These are phyloP conservation scores for Cladosporium sp. DNA, from an alignment of 2,329 filamentous ascomycete genomes.

Conservation along the genomic window DNA sequence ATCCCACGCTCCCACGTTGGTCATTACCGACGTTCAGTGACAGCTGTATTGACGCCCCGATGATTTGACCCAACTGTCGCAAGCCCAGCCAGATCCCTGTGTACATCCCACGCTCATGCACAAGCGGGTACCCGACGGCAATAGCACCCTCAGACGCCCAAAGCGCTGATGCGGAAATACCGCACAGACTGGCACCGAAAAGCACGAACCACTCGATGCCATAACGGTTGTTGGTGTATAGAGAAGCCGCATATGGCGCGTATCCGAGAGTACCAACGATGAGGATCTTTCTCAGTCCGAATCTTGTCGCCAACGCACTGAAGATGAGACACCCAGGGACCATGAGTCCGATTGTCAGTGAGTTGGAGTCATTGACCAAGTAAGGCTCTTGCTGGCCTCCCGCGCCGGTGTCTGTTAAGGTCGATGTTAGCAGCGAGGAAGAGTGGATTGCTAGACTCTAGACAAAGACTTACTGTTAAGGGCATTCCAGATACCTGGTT, in stretches of 20 bases:
- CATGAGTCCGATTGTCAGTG: constrained; percentile 69
- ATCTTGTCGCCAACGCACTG: constrained; percentile 58
- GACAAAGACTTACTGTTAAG: not conserved
- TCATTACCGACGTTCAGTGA: not conserved
- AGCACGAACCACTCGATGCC: constrained; percentile 65
- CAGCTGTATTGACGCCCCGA: not conserved
- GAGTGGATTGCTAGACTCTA: too few relatives aligned
- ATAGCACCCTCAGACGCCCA: constrained; percentile 74
- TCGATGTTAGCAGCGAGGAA: constrained; percentile 44
- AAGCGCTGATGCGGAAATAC: constrained; percentile 68
- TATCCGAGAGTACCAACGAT: constrained; percentile 49
- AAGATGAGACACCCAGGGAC: constrained; percentile 65
- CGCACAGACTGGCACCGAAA: constrained; percentile 64
- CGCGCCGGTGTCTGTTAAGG: constrained; percentile 45
- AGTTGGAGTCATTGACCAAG: constrained; percentile 66
- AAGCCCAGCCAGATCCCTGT: not conserved
- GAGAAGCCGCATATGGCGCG: constrained; percentile 64
- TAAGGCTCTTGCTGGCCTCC: constrained; percentile 62
- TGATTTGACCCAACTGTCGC: not conserved
- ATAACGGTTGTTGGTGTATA: constrained; percentile 69
- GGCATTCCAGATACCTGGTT: not conserved
- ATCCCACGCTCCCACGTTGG: not conserved
- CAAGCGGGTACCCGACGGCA: not conserved
- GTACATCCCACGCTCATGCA: not conserved
- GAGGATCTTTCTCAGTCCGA: constrained; percentile 67